phyloP scores from a whole-genome alignment of 75 land plant genomes.

The Pseudotsuga menziesii region DNA sequence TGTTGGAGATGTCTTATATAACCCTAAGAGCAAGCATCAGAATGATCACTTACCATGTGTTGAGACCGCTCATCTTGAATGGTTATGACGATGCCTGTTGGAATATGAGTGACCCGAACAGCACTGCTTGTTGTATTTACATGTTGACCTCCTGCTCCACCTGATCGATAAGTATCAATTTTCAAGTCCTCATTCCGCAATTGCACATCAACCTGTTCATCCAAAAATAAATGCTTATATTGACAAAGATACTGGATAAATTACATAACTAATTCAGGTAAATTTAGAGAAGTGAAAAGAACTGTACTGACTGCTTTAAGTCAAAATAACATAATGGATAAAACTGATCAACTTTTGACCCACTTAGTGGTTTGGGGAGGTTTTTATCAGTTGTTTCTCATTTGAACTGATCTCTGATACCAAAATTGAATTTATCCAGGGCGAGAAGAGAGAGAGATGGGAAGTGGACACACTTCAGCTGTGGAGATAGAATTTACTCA shows the following conservation, averaged over 20 bases:
- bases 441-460: too few species aligned
- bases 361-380: neutral
- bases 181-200: constrained; percentile 81
- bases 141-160: constrained; percentile 95
- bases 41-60: constrained; percentile 47
- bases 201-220: constrained; percentile 79
- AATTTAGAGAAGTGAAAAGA: neutral
- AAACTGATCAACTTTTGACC: neutral
- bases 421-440: too few species aligned
- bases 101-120: constrained; percentile 87
- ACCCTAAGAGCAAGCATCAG: neutral
- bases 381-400: neutral
- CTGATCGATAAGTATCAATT: constrained; percentile 90
- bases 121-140: constrained; percentile 96
- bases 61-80: constrained; percentile 98
- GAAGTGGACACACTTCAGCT: too few species aligned
- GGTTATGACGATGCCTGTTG: constrained; percentile 65
- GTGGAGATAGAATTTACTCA: too few species aligned
- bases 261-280: neutral
- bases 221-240: neutral
- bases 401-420: too few species aligned
- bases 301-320: neutral
- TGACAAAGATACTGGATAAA: neutral
- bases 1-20: neutral
- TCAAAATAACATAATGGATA: neutral